phyloP scores from a whole-genome alignment of 768 basidiomycete genomes.

The Rhodotorula taiwanensis region DNA sequence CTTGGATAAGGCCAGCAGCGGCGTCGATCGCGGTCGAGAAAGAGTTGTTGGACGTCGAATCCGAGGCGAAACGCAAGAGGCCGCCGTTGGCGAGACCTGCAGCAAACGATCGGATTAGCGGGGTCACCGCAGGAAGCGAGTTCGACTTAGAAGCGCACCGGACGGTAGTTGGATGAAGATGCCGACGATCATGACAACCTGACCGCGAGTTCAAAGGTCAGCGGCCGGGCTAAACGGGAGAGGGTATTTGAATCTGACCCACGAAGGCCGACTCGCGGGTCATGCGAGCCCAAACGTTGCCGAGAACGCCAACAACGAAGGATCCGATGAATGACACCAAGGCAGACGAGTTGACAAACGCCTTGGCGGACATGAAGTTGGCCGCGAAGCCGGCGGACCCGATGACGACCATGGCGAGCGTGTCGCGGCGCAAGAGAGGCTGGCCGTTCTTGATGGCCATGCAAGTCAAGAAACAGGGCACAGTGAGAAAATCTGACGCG shows the following conservation, averaged over 20 bases:
- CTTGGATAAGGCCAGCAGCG: constrained; percentile 66
- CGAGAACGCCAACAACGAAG: constrained; percentile 69
- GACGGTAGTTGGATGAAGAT: constrained; percentile 72
- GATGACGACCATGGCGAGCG: constrained; percentile 46
- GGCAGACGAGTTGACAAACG: constrained; percentile 47
- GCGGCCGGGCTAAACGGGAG: no score
- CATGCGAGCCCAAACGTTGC: constrained; percentile 60
- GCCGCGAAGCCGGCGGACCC: constrained; percentile 55
- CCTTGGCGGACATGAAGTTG: constrained; percentile 59
- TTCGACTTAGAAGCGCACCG: no score
- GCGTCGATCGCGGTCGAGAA: constrained; percentile 66
- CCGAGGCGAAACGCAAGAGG: constrained; percentile 61
- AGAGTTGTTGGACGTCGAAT: constrained; percentile 46
- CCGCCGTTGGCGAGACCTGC: constrained; percentile 67
- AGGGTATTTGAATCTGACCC: no score
- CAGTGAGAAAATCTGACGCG: constrained; percentile 54
- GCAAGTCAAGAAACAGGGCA: constrained; percentile 62
- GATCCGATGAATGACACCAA: constrained; percentile 71
- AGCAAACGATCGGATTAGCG: background rate
- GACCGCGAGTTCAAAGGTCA: constrained; percentile 48
- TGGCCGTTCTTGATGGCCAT: constrained; percentile 57
- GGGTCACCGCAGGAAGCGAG: no score
- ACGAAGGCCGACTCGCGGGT: constrained; percentile 53
- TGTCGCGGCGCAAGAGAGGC: constrained; percentile 44
- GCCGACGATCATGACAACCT: constrained; percentile 61